Conservation (phyloP, 2,329 filamentous ascomycete genomes). For the Alternaria alternata region DNA sequence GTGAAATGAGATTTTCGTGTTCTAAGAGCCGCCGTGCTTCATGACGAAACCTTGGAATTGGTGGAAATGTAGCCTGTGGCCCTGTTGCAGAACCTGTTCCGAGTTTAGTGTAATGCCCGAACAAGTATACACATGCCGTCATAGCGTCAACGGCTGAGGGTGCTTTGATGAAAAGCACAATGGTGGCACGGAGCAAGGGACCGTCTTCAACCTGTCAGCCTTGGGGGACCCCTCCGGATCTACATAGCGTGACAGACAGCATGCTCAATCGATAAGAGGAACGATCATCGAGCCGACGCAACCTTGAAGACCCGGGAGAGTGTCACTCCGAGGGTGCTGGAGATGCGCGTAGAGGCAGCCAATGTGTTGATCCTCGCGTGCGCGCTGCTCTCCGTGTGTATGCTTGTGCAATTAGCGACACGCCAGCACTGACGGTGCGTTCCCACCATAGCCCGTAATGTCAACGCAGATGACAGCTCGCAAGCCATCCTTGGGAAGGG, state of each 20-base stretch:
- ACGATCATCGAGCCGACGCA: constrained; percentile 37
- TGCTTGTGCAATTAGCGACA: constrained; percentile 21
- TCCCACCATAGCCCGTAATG: constrained; percentile 27
- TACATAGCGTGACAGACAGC: constrained; percentile 41
- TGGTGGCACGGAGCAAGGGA: constrained; percentile 41
- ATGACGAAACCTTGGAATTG: constrained; percentile 46
- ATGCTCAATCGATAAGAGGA: constrained; percentile 51
- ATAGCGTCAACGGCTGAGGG: constrained; percentile 31
- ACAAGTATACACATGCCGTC: constrained; percentile 42
- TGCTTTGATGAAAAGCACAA: constrained; percentile 31
- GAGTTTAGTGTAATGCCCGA: constrained; percentile 36
- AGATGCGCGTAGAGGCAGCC: constrained; percentile 23
- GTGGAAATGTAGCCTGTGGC: constrained; percentile 28
- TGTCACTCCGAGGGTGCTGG: constrained; percentile 33
- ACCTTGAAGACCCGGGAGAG: constrained; percentile 21
- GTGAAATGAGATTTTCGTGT: constrained; percentile 46
- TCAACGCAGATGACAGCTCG: constrained; percentile 25
- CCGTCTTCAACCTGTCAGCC: constrained; percentile 47
- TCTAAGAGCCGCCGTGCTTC: constrained; percentile 45
- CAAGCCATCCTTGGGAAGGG: constrained; percentile 25
- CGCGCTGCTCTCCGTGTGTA: constrained; percentile 28
- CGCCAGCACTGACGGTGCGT: constrained; percentile 28
- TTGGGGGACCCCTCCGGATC: constrained; percentile 45
- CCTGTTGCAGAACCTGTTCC: constrained; percentile 29
- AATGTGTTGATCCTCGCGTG: constrained; percentile 27